Evolutionary conservation across 148 eudicot genomes (phyloP).

Genomic region (Persicaria tinctoria): DNA sequence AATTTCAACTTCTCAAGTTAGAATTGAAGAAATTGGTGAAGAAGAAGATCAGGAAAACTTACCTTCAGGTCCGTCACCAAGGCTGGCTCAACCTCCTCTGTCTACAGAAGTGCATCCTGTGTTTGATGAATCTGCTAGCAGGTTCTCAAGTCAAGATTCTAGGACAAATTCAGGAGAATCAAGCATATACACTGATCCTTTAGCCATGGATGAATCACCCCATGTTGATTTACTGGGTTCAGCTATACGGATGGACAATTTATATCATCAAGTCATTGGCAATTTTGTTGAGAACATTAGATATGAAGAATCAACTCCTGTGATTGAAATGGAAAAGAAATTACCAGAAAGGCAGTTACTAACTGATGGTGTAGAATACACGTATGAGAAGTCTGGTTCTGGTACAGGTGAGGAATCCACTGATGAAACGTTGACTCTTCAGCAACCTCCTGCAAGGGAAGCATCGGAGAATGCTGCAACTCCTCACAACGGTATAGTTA

Average conservation of each 20-base stretch:
- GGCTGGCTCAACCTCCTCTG: slow-evolving; percentile 26
- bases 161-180: not conserved
- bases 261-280: slow-evolving; percentile 42
- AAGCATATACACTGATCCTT: slow-evolving; percentile 20
- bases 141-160: slow-evolving; percentile 19
- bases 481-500: slow-evolving; percentile 24
- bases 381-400: slow-evolving; percentile 27
- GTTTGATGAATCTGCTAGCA: slow-evolving; percentile 17
- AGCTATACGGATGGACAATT: slow-evolving; percentile 46
- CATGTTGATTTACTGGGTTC: slow-evolving; percentile 51
- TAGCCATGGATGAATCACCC: slow-evolving; percentile 13
- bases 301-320: slow-evolving; percentile 47
- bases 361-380: slow-evolving; percentile 21
- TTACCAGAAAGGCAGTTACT: slow-evolving; percentile 17
- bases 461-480: slow-evolving; percentile 20
- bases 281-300: slow-evolving; percentile 52
- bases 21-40: slow-evolving; percentile 19
- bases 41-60: slow-evolving; percentile 16
- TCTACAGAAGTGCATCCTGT: slow-evolving; percentile 14
- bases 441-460: slow-evolving; percentile 17
- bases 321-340: slow-evolving; percentile 27
- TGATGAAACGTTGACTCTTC: slow-evolving; percentile 50
- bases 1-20: slow-evolving; percentile 23
- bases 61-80: slow-evolving; percentile 11
- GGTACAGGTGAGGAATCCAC: slow-evolving; percentile 37